Evolutionary conservation across 805 yeast species (phyloP), one percentile per base, ranked within the genome.

Genomic region (Grigorovia humatica): DNA sequence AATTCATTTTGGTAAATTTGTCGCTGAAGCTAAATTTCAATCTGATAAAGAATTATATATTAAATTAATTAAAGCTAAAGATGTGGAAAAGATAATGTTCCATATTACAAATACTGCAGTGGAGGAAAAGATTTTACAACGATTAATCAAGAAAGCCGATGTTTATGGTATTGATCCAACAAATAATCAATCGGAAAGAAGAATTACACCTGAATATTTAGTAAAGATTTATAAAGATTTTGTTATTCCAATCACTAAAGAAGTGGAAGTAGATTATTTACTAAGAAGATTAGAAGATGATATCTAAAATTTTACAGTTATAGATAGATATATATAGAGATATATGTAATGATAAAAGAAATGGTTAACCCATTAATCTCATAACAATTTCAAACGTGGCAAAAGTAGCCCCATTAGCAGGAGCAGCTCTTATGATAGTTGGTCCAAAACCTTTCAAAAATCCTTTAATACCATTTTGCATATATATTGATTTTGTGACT

Each of bases 351-450:
- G 13, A 42, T n/a, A 42, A 17, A 42, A 11, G 17, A 7, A 42
- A 27, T 20, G 13, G 18, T 52, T 51, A 81, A 5, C 80, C 81
- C 68, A 81, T 65, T 23, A 60, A 32, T 69, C 96, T 81, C 87
- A 90, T 85, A 4, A 96, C 86, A 50, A 86, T 68, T 69, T 93
- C 99, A 65, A 93, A 93, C 2, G 95, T 90, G 47, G 88, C 86
- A 72, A 93, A 93, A 0, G 99, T 93, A 38, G 95, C 96, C 42
- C 96, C 99, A 65, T 93, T 93, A 11, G 95, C 99, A 2, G 99
- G 99, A 2, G 96, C 96, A 49, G 99, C 98, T 72, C 99, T 85
- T 57, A 93, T 72, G 54, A 93, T 81, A 0, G 98, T 90, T 47
- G 99, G 97, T 17, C 82, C 71, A 64, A 93, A 90, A 0, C 99